phyloP scores from a whole-genome alignment of 306 rosid genomes.

The Geum urbanum region DNA sequence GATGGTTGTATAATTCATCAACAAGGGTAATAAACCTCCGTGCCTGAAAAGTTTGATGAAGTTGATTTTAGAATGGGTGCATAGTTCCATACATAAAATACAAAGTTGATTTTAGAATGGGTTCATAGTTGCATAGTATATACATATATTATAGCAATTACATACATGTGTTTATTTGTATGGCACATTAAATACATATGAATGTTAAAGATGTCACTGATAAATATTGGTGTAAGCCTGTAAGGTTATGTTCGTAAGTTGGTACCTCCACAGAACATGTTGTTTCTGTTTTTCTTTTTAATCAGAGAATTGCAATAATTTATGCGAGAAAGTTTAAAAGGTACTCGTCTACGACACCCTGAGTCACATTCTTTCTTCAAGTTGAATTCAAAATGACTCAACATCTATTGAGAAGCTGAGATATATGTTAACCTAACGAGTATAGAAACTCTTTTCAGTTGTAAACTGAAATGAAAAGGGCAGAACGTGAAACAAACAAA shows the following conservation, averaged over 20 bases:
- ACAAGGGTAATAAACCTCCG: constrained; percentile 85
- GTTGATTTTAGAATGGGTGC: constrained; percentile 12
- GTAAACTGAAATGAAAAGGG: neutral
- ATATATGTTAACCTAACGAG: neutral
- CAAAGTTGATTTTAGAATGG: too few species aligned
- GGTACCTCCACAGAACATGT: too few species aligned
- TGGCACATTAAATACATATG: neutral
- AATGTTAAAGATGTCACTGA: neutral
- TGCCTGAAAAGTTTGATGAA: constrained; percentile 47
- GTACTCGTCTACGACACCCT: neutral
- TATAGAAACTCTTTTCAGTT: neutral
- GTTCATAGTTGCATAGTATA: too few species aligned
- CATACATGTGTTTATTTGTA: neutral
- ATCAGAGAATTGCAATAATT: neutral
- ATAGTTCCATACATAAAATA: neutral
- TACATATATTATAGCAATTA: neutral
- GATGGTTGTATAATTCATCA: constrained; percentile 94
- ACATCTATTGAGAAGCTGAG: neutral
- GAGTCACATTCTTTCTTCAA: neutral
- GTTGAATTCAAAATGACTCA: neutral
- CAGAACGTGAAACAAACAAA: constrained; percentile 1
- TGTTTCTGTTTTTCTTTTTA: neutral
- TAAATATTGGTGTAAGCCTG: too few species aligned
- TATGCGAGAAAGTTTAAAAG: neutral
- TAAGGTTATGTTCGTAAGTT: too few species aligned